phyloP scores from a whole-genome alignment of 2,329 filamentous ascomycete species.

The Teratosphaeria nubilosa region DNA sequence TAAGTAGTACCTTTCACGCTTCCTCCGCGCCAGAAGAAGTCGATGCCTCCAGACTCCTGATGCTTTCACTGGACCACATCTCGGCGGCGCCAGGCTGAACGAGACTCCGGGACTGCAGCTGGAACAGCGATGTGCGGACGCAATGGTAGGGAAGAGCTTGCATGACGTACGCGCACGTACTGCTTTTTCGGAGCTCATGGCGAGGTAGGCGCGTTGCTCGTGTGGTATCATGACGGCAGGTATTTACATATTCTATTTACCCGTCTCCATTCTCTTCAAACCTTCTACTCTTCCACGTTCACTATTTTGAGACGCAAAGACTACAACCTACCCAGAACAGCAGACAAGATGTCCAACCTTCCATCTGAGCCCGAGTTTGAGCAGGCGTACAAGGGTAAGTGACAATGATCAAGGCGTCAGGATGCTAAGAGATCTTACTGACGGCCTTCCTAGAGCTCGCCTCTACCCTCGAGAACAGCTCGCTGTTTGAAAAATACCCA shows the following conservation, averaged over 20 bases:
- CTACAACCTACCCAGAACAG: neutral
- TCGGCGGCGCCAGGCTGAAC: neutral
- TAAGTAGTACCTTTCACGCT: neutral
- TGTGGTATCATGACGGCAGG: neutral
- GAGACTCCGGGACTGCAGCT: neutral
- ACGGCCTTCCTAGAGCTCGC: slow-evolving; percentile 59
- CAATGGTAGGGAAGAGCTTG: neutral
- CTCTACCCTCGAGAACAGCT: slow-evolving; percentile 87
- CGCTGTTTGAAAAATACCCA: slow-evolving; percentile 85
- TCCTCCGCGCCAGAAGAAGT: neutral
- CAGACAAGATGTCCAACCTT: slow-evolving; percentile 53
- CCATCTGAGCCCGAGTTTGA: slow-evolving; percentile 91
- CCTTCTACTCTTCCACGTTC: neutral
- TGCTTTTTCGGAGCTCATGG: neutral
- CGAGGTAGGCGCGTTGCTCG: neutral
- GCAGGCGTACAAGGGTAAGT: slow-evolving; percentile 89
- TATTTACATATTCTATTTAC: neutral
- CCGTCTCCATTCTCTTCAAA: neutral
- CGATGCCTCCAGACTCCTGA: neutral
- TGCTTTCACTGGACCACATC: neutral
- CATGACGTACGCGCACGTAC: neutral
- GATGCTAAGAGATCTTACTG: neutral
- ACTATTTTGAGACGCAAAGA: neutral
- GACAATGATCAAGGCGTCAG: neutral
- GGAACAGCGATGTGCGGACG: neutral